Evolutionary conservation across 139 green algal species (phyloP).

Genomic region (Chlamydomonas schloesseri): DNA sequence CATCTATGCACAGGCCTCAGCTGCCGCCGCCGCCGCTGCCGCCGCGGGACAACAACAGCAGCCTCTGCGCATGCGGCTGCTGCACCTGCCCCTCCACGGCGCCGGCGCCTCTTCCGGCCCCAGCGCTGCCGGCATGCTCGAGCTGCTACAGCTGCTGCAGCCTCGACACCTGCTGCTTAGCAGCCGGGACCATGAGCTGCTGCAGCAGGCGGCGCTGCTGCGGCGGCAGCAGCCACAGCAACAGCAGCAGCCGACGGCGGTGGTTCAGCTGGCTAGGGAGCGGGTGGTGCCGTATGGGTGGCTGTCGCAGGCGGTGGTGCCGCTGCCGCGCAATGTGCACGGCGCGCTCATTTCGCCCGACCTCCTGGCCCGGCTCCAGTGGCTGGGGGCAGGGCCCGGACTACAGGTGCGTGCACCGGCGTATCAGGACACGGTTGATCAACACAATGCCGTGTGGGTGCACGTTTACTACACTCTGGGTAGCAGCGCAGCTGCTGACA

Average conservation of each 20-base stretch:
- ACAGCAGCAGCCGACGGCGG: neutral
- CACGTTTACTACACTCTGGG: too few species aligned
- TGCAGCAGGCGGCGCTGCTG: neutral
- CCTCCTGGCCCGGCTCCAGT: constrained; percentile 26
- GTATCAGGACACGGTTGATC: too few species aligned
- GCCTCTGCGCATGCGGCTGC: neutral
- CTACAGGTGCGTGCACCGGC: constrained; percentile 14
- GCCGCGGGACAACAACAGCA: too few species aligned
- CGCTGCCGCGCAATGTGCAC: constrained; percentile 23
- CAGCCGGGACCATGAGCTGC: neutral
- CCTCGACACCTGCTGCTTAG: constrained; percentile 20
- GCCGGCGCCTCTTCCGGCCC: neutral
- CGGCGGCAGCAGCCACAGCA: neutral
- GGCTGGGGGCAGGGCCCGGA: constrained; percentile 1
- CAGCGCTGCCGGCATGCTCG: neutral
- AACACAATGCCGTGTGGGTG: too few species aligned
- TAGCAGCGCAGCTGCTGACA: too few species aligned
- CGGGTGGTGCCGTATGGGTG: constrained; percentile 37
- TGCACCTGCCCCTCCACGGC: neutral
- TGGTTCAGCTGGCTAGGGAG: neutral
- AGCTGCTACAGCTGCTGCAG: neutral
- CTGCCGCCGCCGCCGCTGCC: neutral
- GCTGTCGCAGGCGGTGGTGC: neutral
- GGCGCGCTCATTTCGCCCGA: neutral
- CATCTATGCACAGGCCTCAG: constrained; percentile 1